Evolutionary conservation across 2,329 filamentous ascomycete genomes (phyloP), one percentile per base, ranked within the genome.

Genomic region (Fusarium sp.): DNA sequence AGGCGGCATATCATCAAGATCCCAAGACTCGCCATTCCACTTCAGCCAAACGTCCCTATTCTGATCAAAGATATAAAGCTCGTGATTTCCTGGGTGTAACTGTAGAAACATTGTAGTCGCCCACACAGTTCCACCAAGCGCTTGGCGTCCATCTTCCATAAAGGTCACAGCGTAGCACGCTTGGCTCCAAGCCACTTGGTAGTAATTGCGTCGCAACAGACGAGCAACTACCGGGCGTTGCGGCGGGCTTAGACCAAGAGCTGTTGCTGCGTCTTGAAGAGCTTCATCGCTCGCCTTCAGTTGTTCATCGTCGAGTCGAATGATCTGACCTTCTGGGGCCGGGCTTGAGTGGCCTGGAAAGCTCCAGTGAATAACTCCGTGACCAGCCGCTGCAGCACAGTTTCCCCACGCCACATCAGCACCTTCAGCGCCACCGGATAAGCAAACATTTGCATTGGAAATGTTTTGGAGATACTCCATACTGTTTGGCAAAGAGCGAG

Each of bases 331-430:
- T 11, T 41, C 28, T 4, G 45, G 14, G 8, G 45, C 53, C 7
- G 19, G 13, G 28, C 45, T 56, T 50, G 28, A 13, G 14, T 51
- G 53, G 1, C 33, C 33, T 13, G 53, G 45, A 17, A 56, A 56
- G n/a, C 35, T 56, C 53, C 45, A 56, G 13, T 56, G 53, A 14
- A 56, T 56, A 10, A 56, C 53, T 20, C 20, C 26, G 32, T 56
- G 35, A n/a, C 53, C 53, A 6, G 28, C 32, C 13, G 9, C 15
- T 20, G 20, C 53, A 22, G 53, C 53, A 17, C 35, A 41, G 1
- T 35, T 41, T 22, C 53, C 45, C 53, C 53, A 56, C 26, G 26
- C 45, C 5, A 56, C n/a, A 33, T 56, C 53, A 7, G 53, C 53
- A 14, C 53, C 53, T 7, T 56, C 45, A 20, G 53, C 53, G n/a